Evolutionary conservation across 2,329 filamentous ascomycete genomes (phyloP).

Genomic region (Diaporthe sp.): DNA sequence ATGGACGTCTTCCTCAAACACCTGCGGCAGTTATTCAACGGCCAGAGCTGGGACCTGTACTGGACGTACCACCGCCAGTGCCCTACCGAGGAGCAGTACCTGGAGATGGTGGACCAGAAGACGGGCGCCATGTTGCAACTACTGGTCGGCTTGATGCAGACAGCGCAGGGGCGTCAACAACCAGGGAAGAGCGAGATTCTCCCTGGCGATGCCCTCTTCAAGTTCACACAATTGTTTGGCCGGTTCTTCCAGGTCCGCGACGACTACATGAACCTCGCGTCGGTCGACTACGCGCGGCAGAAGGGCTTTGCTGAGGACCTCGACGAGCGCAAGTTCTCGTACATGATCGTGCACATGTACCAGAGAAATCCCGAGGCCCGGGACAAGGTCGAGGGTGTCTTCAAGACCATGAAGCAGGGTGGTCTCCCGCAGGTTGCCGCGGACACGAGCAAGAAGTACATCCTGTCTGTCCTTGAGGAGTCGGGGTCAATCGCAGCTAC

Average conservation of each 20-base stretch:
- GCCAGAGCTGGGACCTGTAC: neutral
- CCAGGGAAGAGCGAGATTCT: neutral
- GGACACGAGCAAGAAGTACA: neutral
- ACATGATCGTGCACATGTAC: neutral
- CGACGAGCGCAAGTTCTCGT: neutral
- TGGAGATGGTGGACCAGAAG: neutral
- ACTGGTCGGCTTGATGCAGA: neutral
- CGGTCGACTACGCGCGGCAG: neutral
- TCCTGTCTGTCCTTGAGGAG: neutral
- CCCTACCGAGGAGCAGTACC: neutral
- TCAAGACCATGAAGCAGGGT: neutral
- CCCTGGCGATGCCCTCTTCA: neutral
- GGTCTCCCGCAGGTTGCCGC: neutral
- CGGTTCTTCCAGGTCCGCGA: neutral
- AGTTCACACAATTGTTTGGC: neutral
- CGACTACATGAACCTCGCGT: neutral
- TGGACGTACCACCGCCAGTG: neutral
- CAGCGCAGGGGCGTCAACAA: neutral
- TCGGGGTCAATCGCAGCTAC: neutral
- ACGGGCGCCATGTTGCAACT: neutral
- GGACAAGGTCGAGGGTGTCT: neutral
- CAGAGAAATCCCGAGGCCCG: neutral
- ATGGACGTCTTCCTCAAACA: neutral
- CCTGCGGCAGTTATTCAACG: neutral
- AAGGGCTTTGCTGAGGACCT: neutral